Base-by-base conservation (phyloP, 352 stramenopile species). In the Phytophthora pinifolia region DNA sequence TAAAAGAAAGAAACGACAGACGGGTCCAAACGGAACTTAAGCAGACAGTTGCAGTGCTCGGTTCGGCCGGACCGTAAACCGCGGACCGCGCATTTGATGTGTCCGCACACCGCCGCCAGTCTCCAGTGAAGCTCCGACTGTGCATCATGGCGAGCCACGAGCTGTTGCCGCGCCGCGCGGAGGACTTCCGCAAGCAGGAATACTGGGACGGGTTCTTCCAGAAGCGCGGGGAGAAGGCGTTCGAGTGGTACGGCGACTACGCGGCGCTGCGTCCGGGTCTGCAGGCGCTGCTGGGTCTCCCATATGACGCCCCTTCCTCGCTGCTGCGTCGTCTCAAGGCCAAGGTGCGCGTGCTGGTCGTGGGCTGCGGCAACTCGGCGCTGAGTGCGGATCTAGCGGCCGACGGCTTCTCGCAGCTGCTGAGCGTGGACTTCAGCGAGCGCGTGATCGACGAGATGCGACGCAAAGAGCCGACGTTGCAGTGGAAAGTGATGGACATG, bases 191-290 rank as follows among this genome's bases (percentile, higher is more conserved):
- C 32, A 74, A 74, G 54, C 77, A 86, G 52, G 70, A 78, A 54
- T 90, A 89, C 65, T 90, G 80, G 80, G 76, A 89, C 56, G 31
- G 53, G 38, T 90, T 90, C 69, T 90, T 90, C 57, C 50, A 75
- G 43, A 79, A 87, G 60, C 74, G 80, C n/a, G 71, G 78, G 41
- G 65, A 83, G 44, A 59, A 83, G 42, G 79, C 82, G 6, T 93
- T 93, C 47, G 83, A 93, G 48, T 93, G 83, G 83, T 93, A 92
- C 41, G 81, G 83, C 9, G 65, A 82, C 39, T 92, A 81, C 30
- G 41, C 54, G 10, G 59, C 76, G 6, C 46, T 92, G 27, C 64
- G 65, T n/a, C 50, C 30, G 1, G 47, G 22, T 8, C 55, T 92
- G 37, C 54, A 76, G 32, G 46, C 43, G 27, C 36, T 73, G n/a